Conservation (phyloP, 78 protist genomes). For the Capsaspora owczarzaki region DNA sequence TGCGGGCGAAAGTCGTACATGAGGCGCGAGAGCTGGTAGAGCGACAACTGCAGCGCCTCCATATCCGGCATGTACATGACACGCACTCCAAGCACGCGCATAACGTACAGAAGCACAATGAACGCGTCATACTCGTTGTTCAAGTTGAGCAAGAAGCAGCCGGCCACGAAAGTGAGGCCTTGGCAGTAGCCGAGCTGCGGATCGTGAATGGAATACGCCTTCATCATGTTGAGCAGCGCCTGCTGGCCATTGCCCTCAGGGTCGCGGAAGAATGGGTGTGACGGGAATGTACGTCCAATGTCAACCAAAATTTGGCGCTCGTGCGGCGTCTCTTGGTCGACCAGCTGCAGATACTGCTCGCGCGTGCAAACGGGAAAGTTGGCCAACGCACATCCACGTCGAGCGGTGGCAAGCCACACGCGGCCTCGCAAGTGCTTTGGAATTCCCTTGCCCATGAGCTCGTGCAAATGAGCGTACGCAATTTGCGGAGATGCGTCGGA, state of each 20-base stretch:
- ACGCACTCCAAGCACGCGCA: background rate
- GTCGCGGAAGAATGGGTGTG: background rate
- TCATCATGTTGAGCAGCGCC: background rate
- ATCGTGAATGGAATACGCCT: constrained; percentile 8
- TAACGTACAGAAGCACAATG: background rate
- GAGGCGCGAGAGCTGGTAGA: constrained; percentile 1
- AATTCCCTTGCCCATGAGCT: background rate
- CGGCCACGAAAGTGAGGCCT: constrained; percentile 47
- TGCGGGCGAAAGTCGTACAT: background rate
- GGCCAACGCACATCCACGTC: background rate
- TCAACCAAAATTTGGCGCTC: background rate
- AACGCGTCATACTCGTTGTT: background rate
- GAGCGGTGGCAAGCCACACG: background rate
- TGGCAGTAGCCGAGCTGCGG: constrained; percentile 67
- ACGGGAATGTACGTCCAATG: constrained; percentile 4
- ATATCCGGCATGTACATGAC: background rate
- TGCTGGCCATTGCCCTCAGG: background rate
- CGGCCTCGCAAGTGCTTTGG: background rate
- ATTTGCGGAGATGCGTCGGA: too few relatives aligned
- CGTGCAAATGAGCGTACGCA: background rate
- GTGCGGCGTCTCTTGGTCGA: background rate
- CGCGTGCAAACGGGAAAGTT: background rate
- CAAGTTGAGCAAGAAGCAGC: constrained; percentile 24
- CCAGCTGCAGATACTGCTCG: background rate
- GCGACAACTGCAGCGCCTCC: background rate